Base-by-base conservation (phyloP, 352 stramenopile species). In the Aphanomyces euteiches region DNA sequence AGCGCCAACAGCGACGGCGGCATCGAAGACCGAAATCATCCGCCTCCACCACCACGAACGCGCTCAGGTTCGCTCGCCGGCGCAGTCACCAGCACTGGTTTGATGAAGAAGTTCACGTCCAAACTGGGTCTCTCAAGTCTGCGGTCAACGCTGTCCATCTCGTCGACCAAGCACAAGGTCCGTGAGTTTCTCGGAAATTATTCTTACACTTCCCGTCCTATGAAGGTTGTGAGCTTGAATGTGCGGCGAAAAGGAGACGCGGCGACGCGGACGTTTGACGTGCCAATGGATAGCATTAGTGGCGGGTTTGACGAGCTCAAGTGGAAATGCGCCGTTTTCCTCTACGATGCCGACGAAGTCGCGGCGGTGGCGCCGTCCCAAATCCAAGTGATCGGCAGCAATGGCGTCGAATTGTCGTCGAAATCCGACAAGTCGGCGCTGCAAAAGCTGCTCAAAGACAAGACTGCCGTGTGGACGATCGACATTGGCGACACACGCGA, bases 241-340 rank as follows among this genome's bases (percentile, higher is more conserved):
- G 74, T 94, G 15, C 79, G 85, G 58, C 78, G 81, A 56, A 86
- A 87, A 69, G 83, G 85, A 1, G 78, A 93, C 56, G 79, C 89
- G 45, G 83, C 92, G 7, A 81, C 91, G 17, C 77, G 81, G 39
- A 79, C 80, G 66, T 90, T 94, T 80, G 87, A 94, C 65, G 68
- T 92, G 19, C 83, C 91, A 60, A 77, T 94, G 75, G 87, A 94
- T 54, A 77, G 79, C 37, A 94, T 94, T 74, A 92, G 75, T 65
- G 87, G 87, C 45, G 87, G 87, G 7, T 77, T 94, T 21, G 87
- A 94, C 72, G 81, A 94, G 76, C 82, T 92, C 39, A 94, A 94
- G 72, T 94, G 87, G 87, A 90, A 90, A 58, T 94, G 87, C 45
- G 87, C 87, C 8, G 76, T 89, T 54, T 94, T 91, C 65, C 56